Conservation (phyloP, 495 filamentous ascomycete genomes). For the Hypoxylon crocopeplum region DNA sequence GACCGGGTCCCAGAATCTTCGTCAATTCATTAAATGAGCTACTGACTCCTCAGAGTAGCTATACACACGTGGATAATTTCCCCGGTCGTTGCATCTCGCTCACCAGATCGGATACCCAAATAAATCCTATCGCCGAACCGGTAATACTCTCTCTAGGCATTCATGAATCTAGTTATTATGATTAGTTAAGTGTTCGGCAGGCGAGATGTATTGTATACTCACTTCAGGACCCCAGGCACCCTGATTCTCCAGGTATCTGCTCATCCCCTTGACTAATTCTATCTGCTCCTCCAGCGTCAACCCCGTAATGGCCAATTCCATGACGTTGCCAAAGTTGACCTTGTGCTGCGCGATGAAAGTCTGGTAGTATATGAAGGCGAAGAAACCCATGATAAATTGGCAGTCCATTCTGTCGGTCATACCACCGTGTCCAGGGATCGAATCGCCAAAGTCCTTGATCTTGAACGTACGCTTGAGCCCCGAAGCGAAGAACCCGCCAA, state of each 20-base stretch:
- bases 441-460: constrained; percentile 99
- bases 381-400: constrained; percentile 99
- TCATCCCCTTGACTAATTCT: constrained; percentile 82
- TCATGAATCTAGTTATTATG: constrained; percentile 32
- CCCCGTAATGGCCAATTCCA: constrained; percentile 87
- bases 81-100: not conserved
- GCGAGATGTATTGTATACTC: constrained; percentile 27
- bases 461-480: constrained; percentile 99
- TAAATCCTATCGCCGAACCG: constrained; percentile 32
- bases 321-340: constrained; percentile 79
- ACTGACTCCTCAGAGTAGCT: constrained; percentile 22
- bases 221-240: constrained; percentile 71
- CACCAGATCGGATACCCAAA: constrained; percentile 6
- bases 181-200: not conserved
- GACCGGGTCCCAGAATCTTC: constrained; percentile 9
- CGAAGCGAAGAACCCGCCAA: constrained; percentile 98
- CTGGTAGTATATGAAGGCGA: constrained; percentile 97
- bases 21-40: constrained; percentile 35
- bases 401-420: constrained; percentile 99
- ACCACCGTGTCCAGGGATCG: constrained; percentile 95
- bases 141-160: constrained; percentile 35
- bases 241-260: constrained; percentile 87
- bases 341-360: constrained; percentile 92
- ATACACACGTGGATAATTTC: constrained; percentile 13
- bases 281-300: constrained; percentile 84